phyloP scores from a whole-genome alignment of 2,329 filamentous ascomycete genomes.

The Claviceps fusiformis region DNA sequence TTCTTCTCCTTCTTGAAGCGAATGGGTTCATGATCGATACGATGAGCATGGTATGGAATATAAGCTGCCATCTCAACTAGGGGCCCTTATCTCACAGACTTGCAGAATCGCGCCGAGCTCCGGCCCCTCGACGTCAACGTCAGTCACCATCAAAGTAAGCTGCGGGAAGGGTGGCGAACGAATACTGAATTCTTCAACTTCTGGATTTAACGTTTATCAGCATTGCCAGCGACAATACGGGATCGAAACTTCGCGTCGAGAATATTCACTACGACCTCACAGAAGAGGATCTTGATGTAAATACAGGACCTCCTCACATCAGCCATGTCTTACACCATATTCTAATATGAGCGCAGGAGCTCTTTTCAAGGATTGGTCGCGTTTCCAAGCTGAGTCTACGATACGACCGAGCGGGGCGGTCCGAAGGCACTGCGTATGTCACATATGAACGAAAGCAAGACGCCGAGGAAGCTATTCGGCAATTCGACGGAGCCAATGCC shows the following conservation, averaged over 20 bases:
- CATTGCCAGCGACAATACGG: slow-evolving; percentile 32
- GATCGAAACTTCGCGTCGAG: slow-evolving; percentile 67
- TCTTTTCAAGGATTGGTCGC: slow-evolving; percentile 67
- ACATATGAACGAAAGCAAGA: slow-evolving; percentile 61
- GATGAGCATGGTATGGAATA: slow-evolving; percentile 51
- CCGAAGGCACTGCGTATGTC: slow-evolving; percentile 71
- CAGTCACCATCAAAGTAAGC: slow-evolving; percentile 28
- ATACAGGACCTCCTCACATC: background rate
- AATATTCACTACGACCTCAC: slow-evolving; percentile 90
- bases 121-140: slow-evolving; percentile 28
- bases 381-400: slow-evolving; percentile 55
- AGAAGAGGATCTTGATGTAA: slow-evolving; percentile 67
- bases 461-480: slow-evolving; percentile 58
- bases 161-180: background rate
- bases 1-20: slow-evolving; percentile 31
- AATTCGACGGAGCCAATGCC: slow-evolving; percentile 84
- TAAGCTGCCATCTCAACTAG: background rate
- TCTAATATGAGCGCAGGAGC: slow-evolving; percentile 41
- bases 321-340: background rate
- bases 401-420: slow-evolving; percentile 82
- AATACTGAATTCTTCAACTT: background rate
- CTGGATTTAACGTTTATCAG: background rate
- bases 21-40: slow-evolving; percentile 90
- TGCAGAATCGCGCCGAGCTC: slow-evolving; percentile 25
- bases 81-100: slow-evolving; percentile 11